Evolutionary conservation across 306 rosid species (phyloP).

Genomic region (Medicago ruthenica): DNA sequence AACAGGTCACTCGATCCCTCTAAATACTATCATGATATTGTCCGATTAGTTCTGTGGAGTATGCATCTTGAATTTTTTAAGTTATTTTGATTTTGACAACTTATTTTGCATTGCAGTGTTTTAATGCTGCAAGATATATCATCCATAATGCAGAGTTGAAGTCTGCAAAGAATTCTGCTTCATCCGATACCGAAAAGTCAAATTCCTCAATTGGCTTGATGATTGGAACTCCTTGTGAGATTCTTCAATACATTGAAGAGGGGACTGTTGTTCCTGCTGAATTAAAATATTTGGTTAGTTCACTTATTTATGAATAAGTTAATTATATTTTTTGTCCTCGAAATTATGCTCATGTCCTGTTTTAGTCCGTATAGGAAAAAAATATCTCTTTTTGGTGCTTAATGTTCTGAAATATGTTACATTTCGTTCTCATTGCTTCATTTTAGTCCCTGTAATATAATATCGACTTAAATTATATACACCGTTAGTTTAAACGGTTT

Average conservation of each 20-base stretch:
- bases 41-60: not conserved
- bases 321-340: not conserved
- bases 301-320: not conserved
- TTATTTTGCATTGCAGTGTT: conserved; percentile 59
- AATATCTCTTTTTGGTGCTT: not conserved
- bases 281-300: conserved; percentile 75
- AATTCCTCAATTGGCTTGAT: conserved; percentile 69
- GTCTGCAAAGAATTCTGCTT: conserved; percentile 60
- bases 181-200: conserved; percentile 33
- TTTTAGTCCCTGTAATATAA: not conserved
- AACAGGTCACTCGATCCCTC: conserved; percentile 54
- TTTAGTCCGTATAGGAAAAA: not conserved
- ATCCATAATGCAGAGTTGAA: conserved; percentile 56
- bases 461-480: too few relatives aligned
- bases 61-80: conserved; percentile 28
- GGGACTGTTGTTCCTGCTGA: conserved; percentile 78
- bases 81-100: conserved; percentile 34
- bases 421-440: not conserved
- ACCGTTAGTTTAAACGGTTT: too few relatives aligned
- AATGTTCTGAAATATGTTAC: not conserved
- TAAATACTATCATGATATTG: too few relatives aligned
- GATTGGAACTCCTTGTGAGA: conserved; percentile 79
- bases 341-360: not conserved
- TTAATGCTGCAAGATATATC: conserved; percentile 74
- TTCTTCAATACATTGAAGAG: conserved; percentile 84